Evolutionary conservation across 306 rosid species (phyloP).

Genomic region (Begonia peltatifolia): DNA sequence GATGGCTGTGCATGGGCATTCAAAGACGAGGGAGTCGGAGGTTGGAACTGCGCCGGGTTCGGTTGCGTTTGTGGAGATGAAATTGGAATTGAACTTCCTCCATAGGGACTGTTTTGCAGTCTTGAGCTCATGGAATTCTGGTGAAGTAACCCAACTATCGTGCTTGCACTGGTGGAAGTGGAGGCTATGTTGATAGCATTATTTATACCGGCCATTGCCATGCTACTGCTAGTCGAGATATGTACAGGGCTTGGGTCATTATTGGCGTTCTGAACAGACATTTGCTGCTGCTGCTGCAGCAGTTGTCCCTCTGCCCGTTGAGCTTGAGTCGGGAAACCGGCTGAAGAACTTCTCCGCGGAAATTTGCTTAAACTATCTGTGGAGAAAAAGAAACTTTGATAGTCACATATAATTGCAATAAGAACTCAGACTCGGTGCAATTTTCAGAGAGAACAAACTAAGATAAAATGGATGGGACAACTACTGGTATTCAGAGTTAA

Average conservation of each 20-base stretch:
- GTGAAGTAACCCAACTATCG: slow-evolving; percentile 89
- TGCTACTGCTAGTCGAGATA: slow-evolving; percentile 48
- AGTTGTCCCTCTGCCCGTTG: slow-evolving; percentile 58
- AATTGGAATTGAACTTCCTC: slow-evolving; percentile 63
- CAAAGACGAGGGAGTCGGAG: slow-evolving; percentile 62
- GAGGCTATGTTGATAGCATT: slow-evolving; percentile 46
- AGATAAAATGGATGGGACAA: no score
- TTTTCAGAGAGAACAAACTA: neutral
- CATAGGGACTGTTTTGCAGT: slow-evolving; percentile 76
- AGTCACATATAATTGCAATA: slow-evolving; percentile 4
- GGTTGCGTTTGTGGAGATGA: slow-evolving; percentile 79
- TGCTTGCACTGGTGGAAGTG: slow-evolving; percentile 63
- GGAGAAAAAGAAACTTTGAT: no score
- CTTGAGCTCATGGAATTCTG: slow-evolving; percentile 89
- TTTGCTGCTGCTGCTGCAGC: slow-evolving; percentile 44
- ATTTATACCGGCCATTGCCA: slow-evolving; percentile 61
- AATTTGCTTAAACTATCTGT: slow-evolving; percentile 86
- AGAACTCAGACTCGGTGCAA: neutral
- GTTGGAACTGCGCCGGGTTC: slow-evolving; percentile 67
- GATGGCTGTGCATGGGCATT: slow-evolving; percentile 70
- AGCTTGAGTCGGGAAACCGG: slow-evolving; percentile 54
- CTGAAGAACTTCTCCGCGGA: slow-evolving; percentile 58
- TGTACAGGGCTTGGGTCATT: slow-evolving; percentile 50
- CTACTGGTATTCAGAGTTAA: neutral
- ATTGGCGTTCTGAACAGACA: slow-evolving; percentile 36